Evolutionary conservation across 1,139 yeast species (phyloP), one percentile per base, ranked within the genome.

Genomic region (Martiniozyma asiatica): DNA sequence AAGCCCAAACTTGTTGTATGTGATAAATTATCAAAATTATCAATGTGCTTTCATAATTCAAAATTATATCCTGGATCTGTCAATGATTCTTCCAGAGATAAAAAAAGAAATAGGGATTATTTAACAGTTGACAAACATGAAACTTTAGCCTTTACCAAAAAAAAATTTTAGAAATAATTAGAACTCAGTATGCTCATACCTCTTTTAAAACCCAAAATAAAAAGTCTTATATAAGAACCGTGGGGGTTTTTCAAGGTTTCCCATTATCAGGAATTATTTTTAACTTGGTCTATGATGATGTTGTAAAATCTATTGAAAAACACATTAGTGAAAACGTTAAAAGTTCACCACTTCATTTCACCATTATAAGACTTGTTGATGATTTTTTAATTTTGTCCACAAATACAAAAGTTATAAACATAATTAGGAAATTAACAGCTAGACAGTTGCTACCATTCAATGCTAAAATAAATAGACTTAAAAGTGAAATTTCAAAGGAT

Each of bases 201-300:
- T 48, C 59, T 0, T 46, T 74, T 1, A 47, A 44, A 21, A 48
- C 61, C 2, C 51, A 53, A 3, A 47, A 48, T 0, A 43, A 43
- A 3, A 17, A 14, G 8, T 53, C 56, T 4, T 71, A 55, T 38
- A 50, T 53, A 17, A 60, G 94, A 35, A 65, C 55, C 24, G 54
- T 60, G 8, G 98, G 98, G 0, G 65, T 89, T 0, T 89, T 80
- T 32, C 98, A 89, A 53, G 98, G 98, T 0, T 72, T 84, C 6
- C 73, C 78, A 1, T 53, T 87, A 11, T 92, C 94, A 41, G 67
- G 82, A 1, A 58, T 74, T 2, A 60, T 89, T 22, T 85, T 94
- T 41, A 82, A 85, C 41, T 46, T 85, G 5, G 70, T 81, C 1
- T 79, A 80, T 43, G 81, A 79, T 41, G 61, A 66, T 7, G 50